Evolutionary conservation across 2,329 filamentous ascomycete species (phyloP).

Genomic region (Neofusicoccum laricinum): DNA sequence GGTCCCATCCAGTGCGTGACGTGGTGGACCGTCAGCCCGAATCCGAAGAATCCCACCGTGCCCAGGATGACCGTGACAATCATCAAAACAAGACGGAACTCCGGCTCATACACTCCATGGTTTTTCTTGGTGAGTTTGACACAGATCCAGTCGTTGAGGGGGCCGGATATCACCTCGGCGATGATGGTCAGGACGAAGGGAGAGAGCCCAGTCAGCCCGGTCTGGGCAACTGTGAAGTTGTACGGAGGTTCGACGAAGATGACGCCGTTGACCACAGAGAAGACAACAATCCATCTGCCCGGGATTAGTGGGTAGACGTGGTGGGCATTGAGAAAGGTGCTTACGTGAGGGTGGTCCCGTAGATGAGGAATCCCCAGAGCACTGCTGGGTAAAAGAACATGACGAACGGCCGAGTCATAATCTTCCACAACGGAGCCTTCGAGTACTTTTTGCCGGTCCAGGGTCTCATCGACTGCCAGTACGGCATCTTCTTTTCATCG

Average conservation of each 20-base stretch:
- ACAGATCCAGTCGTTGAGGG: slow-evolving; percentile 43
- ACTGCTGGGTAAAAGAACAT: slow-evolving; percentile 39
- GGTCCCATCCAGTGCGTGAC: slow-evolving; percentile 19
- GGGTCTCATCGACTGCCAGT: slow-evolving; percentile 25
- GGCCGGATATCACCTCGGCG: slow-evolving; percentile 45
- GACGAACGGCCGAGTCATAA: slow-evolving; percentile 33
- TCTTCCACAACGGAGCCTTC: slow-evolving; percentile 32
- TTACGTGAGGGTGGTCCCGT: slow-evolving; percentile 39
- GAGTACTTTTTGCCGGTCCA: slow-evolving; percentile 32
- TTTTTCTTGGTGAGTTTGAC: slow-evolving; percentile 27
- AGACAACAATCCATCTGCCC: slow-evolving; percentile 40
- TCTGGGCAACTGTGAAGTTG: slow-evolving; percentile 49
- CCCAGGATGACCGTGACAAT: slow-evolving; percentile 35
- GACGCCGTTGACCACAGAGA: slow-evolving; percentile 48
- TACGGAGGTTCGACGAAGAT: slow-evolving; percentile 33
- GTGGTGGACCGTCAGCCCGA: slow-evolving; percentile 36
- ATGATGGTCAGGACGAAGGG: slow-evolving; percentile 49
- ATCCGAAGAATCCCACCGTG: slow-evolving; percentile 36
- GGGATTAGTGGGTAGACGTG: slow-evolving; percentile 16
- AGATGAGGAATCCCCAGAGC: slow-evolving; percentile 39
- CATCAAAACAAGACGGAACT: slow-evolving; percentile 26
- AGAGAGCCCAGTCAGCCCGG: slow-evolving; percentile 51
- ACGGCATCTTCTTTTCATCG: slow-evolving; percentile 24
- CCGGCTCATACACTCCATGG: slow-evolving; percentile 28
- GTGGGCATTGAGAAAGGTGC: not conserved